Conservation (phyloP, 495 filamentous ascomycete species). For the Hyphodiscus hymeniophilus region DNA sequence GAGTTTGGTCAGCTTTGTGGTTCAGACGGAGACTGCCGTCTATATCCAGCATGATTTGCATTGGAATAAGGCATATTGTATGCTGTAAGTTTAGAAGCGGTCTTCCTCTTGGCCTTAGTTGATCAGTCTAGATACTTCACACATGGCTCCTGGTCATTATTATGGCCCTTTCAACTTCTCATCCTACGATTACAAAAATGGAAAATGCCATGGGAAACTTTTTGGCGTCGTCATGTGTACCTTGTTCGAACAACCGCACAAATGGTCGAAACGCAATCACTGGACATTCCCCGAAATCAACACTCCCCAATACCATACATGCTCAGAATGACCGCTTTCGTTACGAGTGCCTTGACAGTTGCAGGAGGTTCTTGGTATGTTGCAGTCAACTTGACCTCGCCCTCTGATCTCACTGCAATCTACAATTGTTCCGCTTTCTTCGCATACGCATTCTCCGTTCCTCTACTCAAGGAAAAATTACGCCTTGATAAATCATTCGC, state of each 20-base stretch:
- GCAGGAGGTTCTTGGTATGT: slow-evolving; percentile 95
- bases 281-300: slow-evolving; percentile 43
- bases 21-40: slow-evolving; percentile 91
- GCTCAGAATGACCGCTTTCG: slow-evolving; percentile 63
- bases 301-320: slow-evolving; percentile 65
- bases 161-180: slow-evolving; percentile 79
- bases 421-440: slow-evolving; percentile 99
- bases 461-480: slow-evolving; percentile 74
- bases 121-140: slow-evolving; percentile 64
- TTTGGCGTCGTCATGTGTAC: slow-evolving; percentile 76
- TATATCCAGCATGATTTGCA: slow-evolving; percentile 82
- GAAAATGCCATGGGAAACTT: slow-evolving; percentile 66
- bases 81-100: slow-evolving; percentile 54
- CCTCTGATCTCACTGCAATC: slow-evolving; percentile 90
- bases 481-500: slow-evolving; percentile 73
- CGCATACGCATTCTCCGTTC: slow-evolving; percentile 91
- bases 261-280: slow-evolving; percentile 69
- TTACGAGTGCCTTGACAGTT: slow-evolving; percentile 81
- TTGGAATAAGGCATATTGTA: slow-evolving; percentile 96
- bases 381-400: slow-evolving; percentile 85
- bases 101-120: neutral
- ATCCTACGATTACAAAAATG: slow-evolving; percentile 65
- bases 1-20: slow-evolving; percentile 69
- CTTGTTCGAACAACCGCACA: slow-evolving; percentile 70
- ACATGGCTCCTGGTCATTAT: slow-evolving; percentile 82